phyloP scores from a whole-genome alignment of 2,329 filamentous ascomycete genomes.

The Penicillium sp. region DNA sequence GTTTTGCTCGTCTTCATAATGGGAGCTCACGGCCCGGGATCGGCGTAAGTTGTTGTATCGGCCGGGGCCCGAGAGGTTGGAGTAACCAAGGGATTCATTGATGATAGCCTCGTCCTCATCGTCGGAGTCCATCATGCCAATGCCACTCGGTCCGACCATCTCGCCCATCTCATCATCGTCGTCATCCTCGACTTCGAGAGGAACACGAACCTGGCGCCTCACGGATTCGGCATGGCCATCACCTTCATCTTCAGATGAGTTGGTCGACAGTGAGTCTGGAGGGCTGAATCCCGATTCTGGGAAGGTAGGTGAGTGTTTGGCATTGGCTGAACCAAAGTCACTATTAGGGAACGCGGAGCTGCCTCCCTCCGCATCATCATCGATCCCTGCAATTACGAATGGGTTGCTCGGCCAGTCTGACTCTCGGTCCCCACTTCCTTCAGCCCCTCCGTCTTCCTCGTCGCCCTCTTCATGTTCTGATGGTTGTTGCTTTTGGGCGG shows the following conservation, averaged over 20 bases:
- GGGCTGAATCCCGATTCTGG: slow-evolving; percentile 42
- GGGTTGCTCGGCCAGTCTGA: slow-evolving; percentile 39
- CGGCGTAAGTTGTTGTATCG: slow-evolving; percentile 46
- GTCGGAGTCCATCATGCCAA: slow-evolving; percentile 52
- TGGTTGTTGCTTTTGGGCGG: slow-evolving; percentile 68
- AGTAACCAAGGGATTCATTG: slow-evolving; percentile 68
- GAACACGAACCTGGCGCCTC: slow-evolving; percentile 49
- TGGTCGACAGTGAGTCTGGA: slow-evolving; percentile 40
- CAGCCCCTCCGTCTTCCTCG: slow-evolving; percentile 24
- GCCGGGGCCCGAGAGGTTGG: slow-evolving; percentile 58
- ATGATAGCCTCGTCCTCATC: slow-evolving; percentile 55
- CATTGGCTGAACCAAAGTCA: slow-evolving; percentile 31
- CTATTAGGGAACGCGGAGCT: slow-evolving; percentile 33
- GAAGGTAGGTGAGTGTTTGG: slow-evolving; percentile 36
- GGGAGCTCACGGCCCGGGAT: slow-evolving; percentile 32
- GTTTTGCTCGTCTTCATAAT: slow-evolving; percentile 44
- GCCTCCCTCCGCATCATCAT: slow-evolving; percentile 34
- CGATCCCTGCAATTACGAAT: slow-evolving; percentile 40
- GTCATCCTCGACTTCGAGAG: slow-evolving; percentile 60
- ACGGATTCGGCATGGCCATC: slow-evolving; percentile 40
- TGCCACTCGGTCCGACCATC: slow-evolving; percentile 46
- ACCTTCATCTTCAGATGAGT: slow-evolving; percentile 45
- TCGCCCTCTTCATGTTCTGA: slow-evolving; percentile 42
- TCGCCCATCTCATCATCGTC: slow-evolving; percentile 52
- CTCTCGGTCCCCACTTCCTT: slow-evolving; percentile 27